Evolutionary conservation across 495 filamentous ascomycete genomes (phyloP), one percentile per base, ranked within the genome.

Genomic region (Xylaria cubensis): DNA sequence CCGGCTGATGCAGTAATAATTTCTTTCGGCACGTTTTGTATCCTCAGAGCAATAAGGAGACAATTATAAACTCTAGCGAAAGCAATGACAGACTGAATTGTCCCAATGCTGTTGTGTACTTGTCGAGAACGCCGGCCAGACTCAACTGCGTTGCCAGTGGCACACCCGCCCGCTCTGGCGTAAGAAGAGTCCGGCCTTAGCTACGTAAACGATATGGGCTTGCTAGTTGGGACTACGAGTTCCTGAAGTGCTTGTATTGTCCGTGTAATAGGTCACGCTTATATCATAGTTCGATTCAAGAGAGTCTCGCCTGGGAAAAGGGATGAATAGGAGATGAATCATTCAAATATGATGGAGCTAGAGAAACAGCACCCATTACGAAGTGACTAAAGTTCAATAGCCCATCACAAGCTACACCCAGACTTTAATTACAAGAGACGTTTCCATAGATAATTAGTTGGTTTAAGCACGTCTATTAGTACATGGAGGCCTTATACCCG

Each of bases 1-100:
- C 84, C 0, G 82, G 77, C 0, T 86, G 88, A 78, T 89, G 87
- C 61, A 74, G 76, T 0, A 68, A 81, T 0, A 87, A 84, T 64
- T 21, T 62, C 0, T 65, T 79, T 17, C 78, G 82, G 74, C 82
- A 83, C 12, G 84, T 83, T 5, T 80, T 81, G 0, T 88, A 77
- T 70, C 86, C 85, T 0, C 76, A 85, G 59, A 80, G 76, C 24
- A 84, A 78, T 32, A 70, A 87, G 17, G 75, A 76, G 55, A 80
- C 71, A 44, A 78, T 88, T 21, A 87, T 87, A 55, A 75, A 84
- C 41, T 88, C 85, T 85, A 86, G 86, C 15, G 84, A 88, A 69
- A 81, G 84, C 13, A 84, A 80, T 10, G 73, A 81, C 2, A 73
- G 78, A 44, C 84, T 85, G 0, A 68, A 69, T 9, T 80, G 73